Conservation (phyloP, 352 stramenopile genomes). For the Thalassiosira livingstoniorum region DNA sequence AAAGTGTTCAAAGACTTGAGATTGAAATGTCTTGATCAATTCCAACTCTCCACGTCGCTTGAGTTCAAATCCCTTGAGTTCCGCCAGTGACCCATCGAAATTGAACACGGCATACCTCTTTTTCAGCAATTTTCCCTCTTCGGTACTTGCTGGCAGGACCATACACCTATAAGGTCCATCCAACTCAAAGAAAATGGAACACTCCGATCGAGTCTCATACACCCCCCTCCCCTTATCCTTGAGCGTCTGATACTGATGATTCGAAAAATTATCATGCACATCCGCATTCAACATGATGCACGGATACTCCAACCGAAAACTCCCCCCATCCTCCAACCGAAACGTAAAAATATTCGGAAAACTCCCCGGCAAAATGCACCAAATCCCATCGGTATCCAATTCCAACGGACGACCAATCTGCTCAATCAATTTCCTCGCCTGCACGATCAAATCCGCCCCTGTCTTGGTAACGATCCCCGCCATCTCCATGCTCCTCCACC, state of each 20-base stretch:
- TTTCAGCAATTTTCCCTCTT: slow-evolving; percentile 98
- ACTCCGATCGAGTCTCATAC: slow-evolving; percentile 95
- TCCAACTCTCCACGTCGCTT: slow-evolving; percentile 98
- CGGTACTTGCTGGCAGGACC: slow-evolving; percentile 97
- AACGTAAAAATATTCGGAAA: slow-evolving; percentile 99
- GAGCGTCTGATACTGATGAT: slow-evolving; percentile 95
- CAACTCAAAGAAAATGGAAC: slow-evolving; percentile 99
- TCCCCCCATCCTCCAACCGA: slow-evolving; percentile 82
- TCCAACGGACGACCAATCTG: slow-evolving; percentile 96
- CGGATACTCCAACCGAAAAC: slow-evolving; percentile 95
- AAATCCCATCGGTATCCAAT: slow-evolving; percentile 99
- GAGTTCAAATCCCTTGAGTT: slow-evolving; percentile 98
- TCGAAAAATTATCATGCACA: slow-evolving; percentile 98
- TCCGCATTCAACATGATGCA: slow-evolving; percentile 99
- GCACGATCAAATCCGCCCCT: slow-evolving; percentile 97
- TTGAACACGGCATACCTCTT: slow-evolving; percentile 97
- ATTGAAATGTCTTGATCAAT: slow-evolving; percentile 99
- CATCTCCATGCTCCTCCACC: slow-evolving; percentile 99
- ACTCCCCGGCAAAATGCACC: slow-evolving; percentile 97
- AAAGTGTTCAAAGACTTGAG: slow-evolving; percentile 97
- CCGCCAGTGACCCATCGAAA: slow-evolving; percentile 90
- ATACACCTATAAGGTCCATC: slow-evolving; percentile 98
- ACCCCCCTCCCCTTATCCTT: slow-evolving; percentile 84
- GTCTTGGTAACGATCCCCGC: slow-evolving; percentile 99
- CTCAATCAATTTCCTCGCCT: slow-evolving; percentile 89